phyloP scores from a whole-genome alignment of 2,329 filamentous ascomycete species.

The Botrytis pseudocinerea region DNA sequence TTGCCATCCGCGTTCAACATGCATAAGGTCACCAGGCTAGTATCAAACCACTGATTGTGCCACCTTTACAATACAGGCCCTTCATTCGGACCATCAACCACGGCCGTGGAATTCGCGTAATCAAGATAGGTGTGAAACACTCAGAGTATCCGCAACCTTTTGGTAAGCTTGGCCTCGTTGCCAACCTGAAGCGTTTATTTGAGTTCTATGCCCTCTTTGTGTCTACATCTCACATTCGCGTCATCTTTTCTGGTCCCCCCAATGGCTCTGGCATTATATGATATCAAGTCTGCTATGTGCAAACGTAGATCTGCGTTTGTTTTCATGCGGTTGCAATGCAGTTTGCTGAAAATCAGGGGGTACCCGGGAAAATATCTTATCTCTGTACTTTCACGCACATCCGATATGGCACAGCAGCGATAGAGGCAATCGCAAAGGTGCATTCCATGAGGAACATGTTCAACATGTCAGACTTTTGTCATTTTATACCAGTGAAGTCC shows the following conservation, averaged over 20 bases:
- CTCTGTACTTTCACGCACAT: neutral
- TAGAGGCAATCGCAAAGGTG: neutral
- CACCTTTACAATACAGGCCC: neutral
- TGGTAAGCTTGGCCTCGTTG: neutral
- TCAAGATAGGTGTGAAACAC: constrained; percentile 1
- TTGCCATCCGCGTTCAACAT: neutral
- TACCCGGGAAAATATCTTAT: neutral
- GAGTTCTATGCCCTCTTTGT: neutral
- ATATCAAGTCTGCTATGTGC: neutral
- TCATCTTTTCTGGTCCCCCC: neutral
- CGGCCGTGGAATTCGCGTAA: neutral
- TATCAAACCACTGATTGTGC: neutral
- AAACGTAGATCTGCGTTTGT: neutral
- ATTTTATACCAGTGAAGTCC: neutral
- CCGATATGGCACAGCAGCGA: neutral
- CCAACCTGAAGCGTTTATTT: neutral
- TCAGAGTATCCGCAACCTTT: neutral
- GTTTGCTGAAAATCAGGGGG: neutral
- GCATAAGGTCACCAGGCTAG: neutral
- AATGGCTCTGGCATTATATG: neutral
- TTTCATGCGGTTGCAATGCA: neutral
- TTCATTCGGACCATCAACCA: neutral
- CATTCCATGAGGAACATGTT: neutral
- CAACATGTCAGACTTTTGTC: neutral
- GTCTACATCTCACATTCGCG: neutral